Conservation (phyloP, 2,329 filamentous ascomycete genomes). For the Dactylonectria estremocensis region DNA sequence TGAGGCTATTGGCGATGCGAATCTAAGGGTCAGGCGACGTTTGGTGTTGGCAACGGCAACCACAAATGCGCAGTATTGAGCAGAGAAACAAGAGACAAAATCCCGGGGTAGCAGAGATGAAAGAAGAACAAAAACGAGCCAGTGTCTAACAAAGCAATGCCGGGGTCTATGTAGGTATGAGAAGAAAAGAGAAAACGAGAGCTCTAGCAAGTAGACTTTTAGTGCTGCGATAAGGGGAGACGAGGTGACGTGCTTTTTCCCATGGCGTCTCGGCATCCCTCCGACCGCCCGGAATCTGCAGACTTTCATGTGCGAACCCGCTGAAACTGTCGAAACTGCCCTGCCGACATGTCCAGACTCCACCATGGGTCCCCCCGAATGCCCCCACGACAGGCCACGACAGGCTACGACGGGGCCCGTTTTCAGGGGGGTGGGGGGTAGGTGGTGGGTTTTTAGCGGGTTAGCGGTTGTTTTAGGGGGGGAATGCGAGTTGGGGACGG, state of each 20-base stretch:
- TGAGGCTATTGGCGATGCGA: slow-evolving; percentile 5
- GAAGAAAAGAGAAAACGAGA: not conserved
- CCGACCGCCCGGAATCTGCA: slow-evolving; percentile 39
- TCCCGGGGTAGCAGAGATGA: not conserved
- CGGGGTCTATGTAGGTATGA: not conserved
- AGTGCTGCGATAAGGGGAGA: slow-evolving; percentile 33
- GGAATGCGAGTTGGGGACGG: not conserved
- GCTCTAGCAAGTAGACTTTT: slow-evolving; percentile 5
- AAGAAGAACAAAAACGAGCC: not conserved
- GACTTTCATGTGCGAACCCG: slow-evolving; percentile 34
- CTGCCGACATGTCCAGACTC: slow-evolving; percentile 9
- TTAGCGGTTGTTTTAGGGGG: not conserved
- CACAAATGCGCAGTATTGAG: not conserved
- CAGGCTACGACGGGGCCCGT: not conserved
- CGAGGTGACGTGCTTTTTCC: slow-evolving; percentile 45
- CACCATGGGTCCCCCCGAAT: slow-evolving; percentile 4
- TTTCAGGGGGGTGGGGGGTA: not conserved
- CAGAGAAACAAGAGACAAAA: not conserved
- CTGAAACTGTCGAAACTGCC: slow-evolving; percentile 5
- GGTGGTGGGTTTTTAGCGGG: not conserved
- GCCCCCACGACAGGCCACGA: slow-evolving; percentile 6
- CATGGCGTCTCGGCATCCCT: slow-evolving; percentile 42
- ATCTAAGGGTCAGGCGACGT: not conserved
- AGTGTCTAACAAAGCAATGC: not conserved
- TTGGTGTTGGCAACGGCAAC: not conserved